Base-by-base conservation (phyloP, 1,139 yeast species). In the Yamadazyma diospyri region DNA sequence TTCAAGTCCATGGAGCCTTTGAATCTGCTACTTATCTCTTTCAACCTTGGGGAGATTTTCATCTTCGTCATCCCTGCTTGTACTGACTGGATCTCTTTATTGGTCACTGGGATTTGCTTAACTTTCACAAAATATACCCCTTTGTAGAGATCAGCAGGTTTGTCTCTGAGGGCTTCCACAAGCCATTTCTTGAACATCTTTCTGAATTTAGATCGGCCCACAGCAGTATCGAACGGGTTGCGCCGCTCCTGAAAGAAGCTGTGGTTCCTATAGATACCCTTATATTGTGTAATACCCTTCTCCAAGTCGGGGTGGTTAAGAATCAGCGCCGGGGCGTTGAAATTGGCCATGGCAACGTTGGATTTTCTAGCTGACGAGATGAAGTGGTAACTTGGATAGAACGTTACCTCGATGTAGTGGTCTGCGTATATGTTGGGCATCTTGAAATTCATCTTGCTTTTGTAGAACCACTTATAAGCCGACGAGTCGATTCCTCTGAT, bases 101-200 rank as follows among this genome's bases (percentile, higher is more conserved):
- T 46, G 5, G 41, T 39, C 0, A 56, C 55, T 0, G 84, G 81
- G 4, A 66, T 61, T 10, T 57, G 43, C 6, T 41, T 37, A 13
- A 68, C 48, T 8, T 53, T 46, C 36, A 72, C 64, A 25, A 61
- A 52, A 43, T 72, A 81, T 5, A 74, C 47, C 1, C 74, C 74
- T n/a, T 59, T 45, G 3, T 62, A 57, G 14, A 35, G 46, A 2
- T 35, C 38, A 11, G 33, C 24, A 8, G 26, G 31, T 10, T 33
- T 21, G 4, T 38, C 26, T 5, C 8, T 15, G 4, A 39, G 4
- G 5, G 59, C 42, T 6, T 47, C 41, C 34, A 51, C 54, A 8
- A 65, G 41, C 5, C 45, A 36, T 10, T 41, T 20, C 34, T 55
- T 63, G 11, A 64, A 43, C 10, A 55, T 33, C 34, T 55, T 59